These are phyloP conservation scores for Protomyces macrosporus DNA, from an alignment of 1,139 yeast species.

Conservation along the genomic window DNA sequence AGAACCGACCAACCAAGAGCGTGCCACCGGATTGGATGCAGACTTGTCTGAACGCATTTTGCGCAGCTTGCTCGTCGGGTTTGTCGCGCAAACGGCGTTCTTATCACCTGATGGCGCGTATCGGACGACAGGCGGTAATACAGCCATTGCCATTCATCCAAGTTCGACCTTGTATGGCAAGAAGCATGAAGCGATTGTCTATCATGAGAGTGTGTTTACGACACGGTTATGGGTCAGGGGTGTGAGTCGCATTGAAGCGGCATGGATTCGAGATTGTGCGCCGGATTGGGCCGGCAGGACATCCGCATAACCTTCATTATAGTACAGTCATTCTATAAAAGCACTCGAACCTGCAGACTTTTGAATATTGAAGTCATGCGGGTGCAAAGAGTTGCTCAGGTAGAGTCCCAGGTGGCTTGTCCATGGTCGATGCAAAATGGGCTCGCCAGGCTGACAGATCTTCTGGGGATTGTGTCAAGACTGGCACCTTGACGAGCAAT, in stretches of 20 bases:
- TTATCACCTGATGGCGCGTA: slow-evolving; percentile 94
- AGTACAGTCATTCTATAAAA: too few species aligned
- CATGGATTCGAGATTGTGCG: slow-evolving; percentile 56
- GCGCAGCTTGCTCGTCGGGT: slow-evolving; percentile 72
- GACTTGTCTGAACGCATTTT: slow-evolving; percentile 47
- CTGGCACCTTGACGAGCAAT: not conserved
- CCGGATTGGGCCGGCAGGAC: slow-evolving; percentile 17
- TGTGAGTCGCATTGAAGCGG: slow-evolving; percentile 74
- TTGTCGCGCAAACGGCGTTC: slow-evolving; percentile 77
- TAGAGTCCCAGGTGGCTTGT: not conserved
- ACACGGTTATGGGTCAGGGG: slow-evolving; percentile 87
- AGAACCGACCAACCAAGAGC: too few species aligned
- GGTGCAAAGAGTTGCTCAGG: not conserved
- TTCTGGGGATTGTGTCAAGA: not conserved
- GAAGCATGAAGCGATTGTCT: slow-evolving; percentile 81
- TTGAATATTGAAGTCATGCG: too few species aligned
- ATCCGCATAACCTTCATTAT: not conserved
- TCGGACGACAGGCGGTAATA: slow-evolving; percentile 68
- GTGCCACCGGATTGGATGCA: not conserved
- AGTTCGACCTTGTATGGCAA: slow-evolving; percentile 82
- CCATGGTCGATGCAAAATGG: too few species aligned
- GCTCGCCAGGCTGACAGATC: too few species aligned
- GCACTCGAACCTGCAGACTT: too few species aligned
- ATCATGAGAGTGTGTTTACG: slow-evolving; percentile 88
- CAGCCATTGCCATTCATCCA: slow-evolving; percentile 75